A percentile compares a stretch with the other conserved stretches of the same genome.
phyloP scores from a whole-genome alignment of 805 yeast species.

The Candida nitratophila region DNA sequence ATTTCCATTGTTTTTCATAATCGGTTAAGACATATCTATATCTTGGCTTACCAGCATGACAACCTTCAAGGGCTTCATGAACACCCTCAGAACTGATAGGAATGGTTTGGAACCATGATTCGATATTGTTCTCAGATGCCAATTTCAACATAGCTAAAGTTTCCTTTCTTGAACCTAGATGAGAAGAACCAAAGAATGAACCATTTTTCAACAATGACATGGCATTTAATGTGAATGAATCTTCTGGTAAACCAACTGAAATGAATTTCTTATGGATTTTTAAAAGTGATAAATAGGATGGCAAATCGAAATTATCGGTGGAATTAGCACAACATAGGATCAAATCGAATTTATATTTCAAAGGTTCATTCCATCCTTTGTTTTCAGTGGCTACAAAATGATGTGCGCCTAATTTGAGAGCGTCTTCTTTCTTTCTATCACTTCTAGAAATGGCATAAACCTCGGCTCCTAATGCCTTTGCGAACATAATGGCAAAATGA shows the following conservation, averaged over 20 bases:
- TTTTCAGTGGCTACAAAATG: conserved; percentile 44
- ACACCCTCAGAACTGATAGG: conserved; percentile 47
- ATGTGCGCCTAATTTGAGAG: conserved; percentile 49
- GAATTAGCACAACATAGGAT: conserved; percentile 49
- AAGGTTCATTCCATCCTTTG: conserved; percentile 26
- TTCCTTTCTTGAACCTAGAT: conserved; percentile 56
- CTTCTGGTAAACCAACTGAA: conserved; percentile 62
- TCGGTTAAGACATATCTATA: conserved; percentile 59
- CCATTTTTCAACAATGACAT: conserved; percentile 36
- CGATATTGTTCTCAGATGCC: conserved; percentile 51
- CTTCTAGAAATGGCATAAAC: conserved; percentile 51
- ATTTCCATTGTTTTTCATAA: conserved; percentile 38
- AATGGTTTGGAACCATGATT: conserved; percentile 58
- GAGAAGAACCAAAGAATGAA: conserved; percentile 49
- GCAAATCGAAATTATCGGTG: conserved; percentile 41
- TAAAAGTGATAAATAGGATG: conserved; percentile 40
- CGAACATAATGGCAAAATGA: conserved; percentile 51
- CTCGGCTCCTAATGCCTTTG: conserved; percentile 57
- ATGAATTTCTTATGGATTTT: conserved; percentile 53
- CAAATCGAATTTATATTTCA: conserved; percentile 35
- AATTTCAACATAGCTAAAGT: conserved; percentile 59
- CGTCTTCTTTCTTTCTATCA: conserved; percentile 42
- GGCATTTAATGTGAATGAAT: conserved; percentile 35
- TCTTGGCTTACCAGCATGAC: conserved; percentile 48
- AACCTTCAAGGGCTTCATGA: conserved; percentile 46